Evolutionary conservation across 2,329 filamentous ascomycete genomes (phyloP).

Genomic region (Acrocalymma vagum): DNA sequence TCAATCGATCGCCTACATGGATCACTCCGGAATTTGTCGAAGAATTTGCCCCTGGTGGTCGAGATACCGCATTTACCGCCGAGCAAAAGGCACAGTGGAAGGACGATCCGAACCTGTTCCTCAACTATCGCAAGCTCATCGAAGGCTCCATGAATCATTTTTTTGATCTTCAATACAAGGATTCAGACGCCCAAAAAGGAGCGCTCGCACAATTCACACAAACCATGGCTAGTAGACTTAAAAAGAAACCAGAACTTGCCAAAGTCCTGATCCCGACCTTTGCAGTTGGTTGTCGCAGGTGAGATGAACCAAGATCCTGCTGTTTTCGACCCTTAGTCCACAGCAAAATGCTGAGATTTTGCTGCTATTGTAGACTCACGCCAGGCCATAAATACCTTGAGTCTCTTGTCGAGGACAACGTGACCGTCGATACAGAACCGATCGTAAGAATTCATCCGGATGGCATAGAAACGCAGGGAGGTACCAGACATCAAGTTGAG

Average conservation of each 20-base stretch:
- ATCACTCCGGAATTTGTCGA: neutral
- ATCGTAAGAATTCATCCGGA: too few species aligned
- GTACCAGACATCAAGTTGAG: neutral
- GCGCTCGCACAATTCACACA: neutral
- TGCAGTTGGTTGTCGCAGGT: conserved; percentile 37
- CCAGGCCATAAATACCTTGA: too few species aligned
- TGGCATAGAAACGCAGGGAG: too few species aligned
- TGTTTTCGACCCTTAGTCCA: conserved; percentile 58
- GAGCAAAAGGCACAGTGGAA: conserved; percentile 41
- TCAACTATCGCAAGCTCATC: conserved; percentile 53
- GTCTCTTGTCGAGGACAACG: too few species aligned
- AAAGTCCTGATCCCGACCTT: conserved; percentile 49
- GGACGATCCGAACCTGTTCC: conserved; percentile 47
- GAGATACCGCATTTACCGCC: too few species aligned
- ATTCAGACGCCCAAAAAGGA: neutral
- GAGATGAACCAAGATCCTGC: conserved; percentile 53
- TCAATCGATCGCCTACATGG: conserved; percentile 1
- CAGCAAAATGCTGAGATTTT: too few species aligned
- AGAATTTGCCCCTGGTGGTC: neutral
- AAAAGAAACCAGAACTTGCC: conserved; percentile 44
- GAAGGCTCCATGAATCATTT: conserved; percentile 47
- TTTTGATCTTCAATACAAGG: too few species aligned
- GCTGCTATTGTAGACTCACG: too few species aligned
- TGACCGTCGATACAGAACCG: too few species aligned
- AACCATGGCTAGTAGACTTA: conserved; percentile 45